Conservation (phyloP, 495 filamentous ascomycete species). For the Gamarada debralockiae region DNA sequence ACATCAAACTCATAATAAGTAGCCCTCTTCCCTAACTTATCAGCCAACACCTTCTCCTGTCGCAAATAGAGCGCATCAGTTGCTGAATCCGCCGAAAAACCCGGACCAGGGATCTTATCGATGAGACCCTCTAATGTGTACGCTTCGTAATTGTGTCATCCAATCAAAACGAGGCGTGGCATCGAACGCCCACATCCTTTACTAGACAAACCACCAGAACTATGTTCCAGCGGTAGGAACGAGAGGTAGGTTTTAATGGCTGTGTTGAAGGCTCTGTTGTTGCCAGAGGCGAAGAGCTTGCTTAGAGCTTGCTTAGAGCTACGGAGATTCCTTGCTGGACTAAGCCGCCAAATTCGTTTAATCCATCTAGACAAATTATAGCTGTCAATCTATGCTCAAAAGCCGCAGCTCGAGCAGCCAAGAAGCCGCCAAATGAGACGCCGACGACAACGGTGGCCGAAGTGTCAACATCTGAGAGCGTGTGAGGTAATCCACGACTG, state of each 20-base stretch:
- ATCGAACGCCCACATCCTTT: neutral
- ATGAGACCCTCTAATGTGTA: neutral
- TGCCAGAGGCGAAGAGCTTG: too few relatives aligned
- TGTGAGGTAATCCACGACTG: constrained; percentile 7
- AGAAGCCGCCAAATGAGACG: neutral
- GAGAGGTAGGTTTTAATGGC: neutral
- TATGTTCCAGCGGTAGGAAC: neutral
- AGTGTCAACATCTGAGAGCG: neutral
- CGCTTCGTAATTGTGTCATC: neutral
- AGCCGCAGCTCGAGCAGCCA: neutral
- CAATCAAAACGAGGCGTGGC: neutral
- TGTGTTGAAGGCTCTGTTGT: neutral
- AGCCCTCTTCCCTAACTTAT: neutral
- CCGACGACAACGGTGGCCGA: neutral
- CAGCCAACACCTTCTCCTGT: neutral
- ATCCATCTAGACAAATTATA: neutral
- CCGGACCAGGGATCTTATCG: neutral
- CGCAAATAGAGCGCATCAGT: neutral
- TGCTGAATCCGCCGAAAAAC: neutral
- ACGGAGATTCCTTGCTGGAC: neutral
- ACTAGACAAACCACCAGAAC: neutral
- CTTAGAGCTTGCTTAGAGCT: neutral
- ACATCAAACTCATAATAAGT: neutral
- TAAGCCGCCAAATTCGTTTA: neutral
- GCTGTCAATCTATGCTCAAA: neutral